Evolutionary conservation across 345 rosid species (phyloP).

Genomic region (Acer negundo): DNA sequence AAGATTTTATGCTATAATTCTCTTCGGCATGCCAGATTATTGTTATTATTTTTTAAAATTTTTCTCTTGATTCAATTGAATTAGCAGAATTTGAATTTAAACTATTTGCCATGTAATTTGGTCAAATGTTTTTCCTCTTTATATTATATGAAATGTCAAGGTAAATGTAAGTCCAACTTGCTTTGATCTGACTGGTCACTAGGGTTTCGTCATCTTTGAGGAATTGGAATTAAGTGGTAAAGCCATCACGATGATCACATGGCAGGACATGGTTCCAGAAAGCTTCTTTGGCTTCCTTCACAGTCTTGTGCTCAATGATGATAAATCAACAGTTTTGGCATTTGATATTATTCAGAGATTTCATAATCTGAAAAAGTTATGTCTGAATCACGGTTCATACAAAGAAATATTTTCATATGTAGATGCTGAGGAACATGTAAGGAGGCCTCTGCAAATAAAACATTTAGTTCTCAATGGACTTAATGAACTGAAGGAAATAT

Average conservation of each 20-base stretch:
- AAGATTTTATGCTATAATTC: too few relatives aligned
- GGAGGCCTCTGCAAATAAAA: background rate
- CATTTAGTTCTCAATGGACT: slow-evolving; percentile 4
- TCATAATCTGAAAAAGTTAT: background rate
- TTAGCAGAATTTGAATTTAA: too few relatives aligned
- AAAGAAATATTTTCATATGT: slow-evolving; percentile 8
- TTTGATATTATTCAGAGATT: background rate
- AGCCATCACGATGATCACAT: background rate
- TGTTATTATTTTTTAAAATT: too few relatives aligned
- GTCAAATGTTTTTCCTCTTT: too few relatives aligned
- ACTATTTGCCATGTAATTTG: too few relatives aligned
- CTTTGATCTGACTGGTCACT: slow-evolving; percentile 13
- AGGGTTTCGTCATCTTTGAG: slow-evolving; percentile 9
- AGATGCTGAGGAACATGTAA: background rate
- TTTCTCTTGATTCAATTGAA: too few relatives aligned
- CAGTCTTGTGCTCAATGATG: slow-evolving; percentile 2
- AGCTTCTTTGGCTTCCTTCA: slow-evolving; percentile 10
- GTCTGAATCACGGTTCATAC: background rate
- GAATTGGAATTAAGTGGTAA: background rate
- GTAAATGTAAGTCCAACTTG: background rate
- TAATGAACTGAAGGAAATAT: background rate
- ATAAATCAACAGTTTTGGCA: background rate
- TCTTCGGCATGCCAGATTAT: too few relatives aligned
- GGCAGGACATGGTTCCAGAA: background rate
- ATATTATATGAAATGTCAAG: background rate